phyloP scores from a whole-genome alignment of 139 green algal species.

The Chlamydomonas incerta region DNA sequence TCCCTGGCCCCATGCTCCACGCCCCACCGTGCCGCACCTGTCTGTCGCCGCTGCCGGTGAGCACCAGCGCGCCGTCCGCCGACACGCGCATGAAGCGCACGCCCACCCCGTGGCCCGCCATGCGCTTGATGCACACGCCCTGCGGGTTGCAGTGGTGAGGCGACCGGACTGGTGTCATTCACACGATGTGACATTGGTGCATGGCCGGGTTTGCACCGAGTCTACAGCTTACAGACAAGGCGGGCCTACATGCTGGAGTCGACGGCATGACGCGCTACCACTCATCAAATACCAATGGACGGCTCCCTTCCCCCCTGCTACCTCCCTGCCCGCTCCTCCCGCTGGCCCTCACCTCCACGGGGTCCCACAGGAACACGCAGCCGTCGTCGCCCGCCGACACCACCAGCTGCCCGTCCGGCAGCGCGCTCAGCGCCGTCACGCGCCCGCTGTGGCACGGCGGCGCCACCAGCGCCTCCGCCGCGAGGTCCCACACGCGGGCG shows the following conservation, averaged over 20 bases:
- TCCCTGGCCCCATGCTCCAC: too few relatives aligned
- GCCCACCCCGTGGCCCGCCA: slow-evolving; percentile 31
- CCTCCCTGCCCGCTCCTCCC: neutral
- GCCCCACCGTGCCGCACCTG: neutral
- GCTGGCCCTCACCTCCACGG: neutral
- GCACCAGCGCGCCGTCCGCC: neutral
- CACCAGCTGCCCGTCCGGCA: slow-evolving; percentile 25
- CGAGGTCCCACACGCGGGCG: slow-evolving; percentile 85
- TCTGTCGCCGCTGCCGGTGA: slow-evolving; percentile 30
- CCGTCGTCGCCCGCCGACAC: slow-evolving; percentile 49
- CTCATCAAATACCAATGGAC: too few relatives aligned
- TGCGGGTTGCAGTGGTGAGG: neutral
- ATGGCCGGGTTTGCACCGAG: too few relatives aligned
- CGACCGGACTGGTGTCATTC: too few relatives aligned
- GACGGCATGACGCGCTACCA: too few relatives aligned
- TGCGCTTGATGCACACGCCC: slow-evolving; percentile 21
- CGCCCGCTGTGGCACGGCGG: slow-evolving; percentile 9
- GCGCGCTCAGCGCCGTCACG: slow-evolving; percentile 16
- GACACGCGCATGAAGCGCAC: slow-evolving; percentile 20
- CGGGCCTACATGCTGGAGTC: too few relatives aligned
- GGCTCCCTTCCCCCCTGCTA: neutral
- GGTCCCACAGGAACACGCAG: slow-evolving; percentile 48
- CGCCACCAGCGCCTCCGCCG: slow-evolving; percentile 19
- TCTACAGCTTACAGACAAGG: too few relatives aligned
- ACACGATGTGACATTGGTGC: too few relatives aligned